Conservation (phyloP, 495 filamentous ascomycete species). For the Stereocaulon alpinum region DNA sequence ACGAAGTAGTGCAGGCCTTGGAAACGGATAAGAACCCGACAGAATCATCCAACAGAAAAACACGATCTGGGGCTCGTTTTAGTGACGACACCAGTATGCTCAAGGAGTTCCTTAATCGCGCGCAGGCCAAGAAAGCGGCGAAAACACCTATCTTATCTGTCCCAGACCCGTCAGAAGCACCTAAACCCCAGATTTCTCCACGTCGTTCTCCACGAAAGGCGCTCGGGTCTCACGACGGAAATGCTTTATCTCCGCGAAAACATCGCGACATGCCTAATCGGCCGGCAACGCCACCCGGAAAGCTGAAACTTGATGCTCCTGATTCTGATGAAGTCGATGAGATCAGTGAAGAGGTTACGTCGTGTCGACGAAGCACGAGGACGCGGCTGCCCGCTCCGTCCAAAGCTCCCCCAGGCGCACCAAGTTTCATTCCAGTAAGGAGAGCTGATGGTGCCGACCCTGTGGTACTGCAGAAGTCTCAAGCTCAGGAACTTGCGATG, state of each 20-base stretch:
- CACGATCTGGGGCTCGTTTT: slow-evolving; percentile 21
- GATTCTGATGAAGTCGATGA: slow-evolving; percentile 20
- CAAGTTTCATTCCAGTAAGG: slow-evolving; percentile 46
- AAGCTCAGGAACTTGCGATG: slow-evolving; percentile 47
- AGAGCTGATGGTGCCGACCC: slow-evolving; percentile 46
- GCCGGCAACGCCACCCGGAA: slow-evolving; percentile 14
- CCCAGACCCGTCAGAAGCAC: slow-evolving; percentile 21
- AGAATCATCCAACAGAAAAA: slow-evolving; percentile 13
- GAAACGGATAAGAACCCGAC: background rate
- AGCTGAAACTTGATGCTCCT: slow-evolving; percentile 14
- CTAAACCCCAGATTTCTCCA: slow-evolving; percentile 26
- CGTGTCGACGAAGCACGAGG: slow-evolving; percentile 37
- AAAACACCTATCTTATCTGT: slow-evolving; percentile 27
- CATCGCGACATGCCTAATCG: slow-evolving; percentile 28
- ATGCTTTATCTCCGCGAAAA: slow-evolving; percentile 44
- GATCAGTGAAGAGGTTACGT: slow-evolving; percentile 17
- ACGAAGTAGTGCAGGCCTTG: slow-evolving; percentile 4
- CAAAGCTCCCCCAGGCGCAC: slow-evolving; percentile 23
- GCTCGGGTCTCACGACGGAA: slow-evolving; percentile 42
- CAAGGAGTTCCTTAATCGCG: slow-evolving; percentile 50
- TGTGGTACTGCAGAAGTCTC: slow-evolving; percentile 44
- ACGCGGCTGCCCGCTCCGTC: slow-evolving; percentile 26
- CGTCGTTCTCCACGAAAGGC: slow-evolving; percentile 37
- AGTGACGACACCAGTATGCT: slow-evolving; percentile 49
- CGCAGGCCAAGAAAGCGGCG: slow-evolving; percentile 48